Evolutionary conservation across 106 monocot genomes (phyloP), one percentile per base, ranked within the genome.

Genomic region (Allium cepa): DNA sequence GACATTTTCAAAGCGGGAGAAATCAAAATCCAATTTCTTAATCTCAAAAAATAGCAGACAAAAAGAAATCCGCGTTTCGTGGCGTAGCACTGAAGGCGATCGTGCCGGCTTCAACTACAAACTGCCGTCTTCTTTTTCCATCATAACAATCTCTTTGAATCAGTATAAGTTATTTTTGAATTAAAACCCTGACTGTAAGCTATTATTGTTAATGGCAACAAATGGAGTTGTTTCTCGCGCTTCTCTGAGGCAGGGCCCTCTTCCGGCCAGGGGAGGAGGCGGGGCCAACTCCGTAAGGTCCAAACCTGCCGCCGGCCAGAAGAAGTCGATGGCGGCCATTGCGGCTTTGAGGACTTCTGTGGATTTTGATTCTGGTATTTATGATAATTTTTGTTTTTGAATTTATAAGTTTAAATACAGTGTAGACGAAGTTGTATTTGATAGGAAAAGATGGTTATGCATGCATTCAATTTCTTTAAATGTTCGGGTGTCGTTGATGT

Each of bases 31-130:
- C 49, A 48, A 17, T 65, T 11, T 22, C 50, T 16, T 64, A 8
- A 13, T 65, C 50, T 17, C 4, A 17, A 7, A 17, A 17, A 51
- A 66, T 12, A 64, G 49, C 17, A 64, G 0, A 47, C 15, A 27
- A 17, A 62, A 45, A 12, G 6, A 17, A 62, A 1, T 36, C 46
- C 18, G 8, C 15, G 4, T 47, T 63, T 63, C 64, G 64, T 64
- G 64, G 64, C 64, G 64, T 64, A 64, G 48, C 17, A 49, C 3
- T 8, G 66, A 51, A 26, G 52, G 48, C 49, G 66, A 71, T 82
- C 82, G 82, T 77, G 82, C 82, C 70, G 73, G 77, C 77, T 76
- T 78, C 82, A 72, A 80, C 64, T 49, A 67, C 27, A 52, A 72
- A 52, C 68, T 45, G 65, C 47, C 36, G 58, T n/a, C 57, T 15